Conservation (phyloP, 352 stramenopile species). For the Phytophthora foliorum region DNA sequence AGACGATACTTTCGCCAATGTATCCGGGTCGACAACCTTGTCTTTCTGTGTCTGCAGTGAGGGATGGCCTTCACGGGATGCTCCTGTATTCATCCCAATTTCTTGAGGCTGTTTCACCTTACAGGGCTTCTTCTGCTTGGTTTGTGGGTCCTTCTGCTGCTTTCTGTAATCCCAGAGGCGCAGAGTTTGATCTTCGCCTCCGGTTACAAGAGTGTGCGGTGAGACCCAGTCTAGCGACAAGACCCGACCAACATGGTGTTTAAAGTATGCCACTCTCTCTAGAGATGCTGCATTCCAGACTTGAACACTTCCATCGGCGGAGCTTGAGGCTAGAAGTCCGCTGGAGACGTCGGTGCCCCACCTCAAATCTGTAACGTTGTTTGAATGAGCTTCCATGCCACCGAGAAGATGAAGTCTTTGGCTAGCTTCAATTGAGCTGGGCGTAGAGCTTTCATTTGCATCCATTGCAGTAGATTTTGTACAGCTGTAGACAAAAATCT, state of each 20-base stretch:
- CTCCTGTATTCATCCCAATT: constrained; percentile 10
- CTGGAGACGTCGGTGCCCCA: constrained; percentile 39
- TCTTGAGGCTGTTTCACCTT: constrained; percentile 41
- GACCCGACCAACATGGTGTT: constrained; percentile 59
- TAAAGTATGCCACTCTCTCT: constrained; percentile 46
- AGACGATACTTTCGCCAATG: not conserved
- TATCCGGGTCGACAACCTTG: not conserved
- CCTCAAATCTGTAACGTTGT: constrained; percentile 53
- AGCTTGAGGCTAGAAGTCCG: constrained; percentile 58
- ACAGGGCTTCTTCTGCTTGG: constrained; percentile 29
- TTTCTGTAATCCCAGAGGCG: constrained; percentile 66
- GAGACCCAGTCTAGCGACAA: constrained; percentile 68
- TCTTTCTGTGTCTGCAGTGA: constrained; percentile 2
- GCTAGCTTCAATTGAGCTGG: constrained; percentile 1
- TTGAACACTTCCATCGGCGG: constrained; percentile 57
- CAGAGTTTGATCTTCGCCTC: constrained; percentile 76
- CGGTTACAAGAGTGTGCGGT: constrained; percentile 53
- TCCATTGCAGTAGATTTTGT: constrained; percentile 5
- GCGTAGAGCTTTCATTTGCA: not conserved
- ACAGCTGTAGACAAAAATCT: constrained; percentile 62
- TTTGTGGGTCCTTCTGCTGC: constrained; percentile 26
- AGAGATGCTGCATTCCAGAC: constrained; percentile 57
- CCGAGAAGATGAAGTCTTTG: constrained; percentile 28
- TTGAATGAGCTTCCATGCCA: constrained; percentile 46
- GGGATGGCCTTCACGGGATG: not conserved